Conservation (phyloP, 2,329 filamentous ascomycete species). For the Exserohilum rostratum region DNA sequence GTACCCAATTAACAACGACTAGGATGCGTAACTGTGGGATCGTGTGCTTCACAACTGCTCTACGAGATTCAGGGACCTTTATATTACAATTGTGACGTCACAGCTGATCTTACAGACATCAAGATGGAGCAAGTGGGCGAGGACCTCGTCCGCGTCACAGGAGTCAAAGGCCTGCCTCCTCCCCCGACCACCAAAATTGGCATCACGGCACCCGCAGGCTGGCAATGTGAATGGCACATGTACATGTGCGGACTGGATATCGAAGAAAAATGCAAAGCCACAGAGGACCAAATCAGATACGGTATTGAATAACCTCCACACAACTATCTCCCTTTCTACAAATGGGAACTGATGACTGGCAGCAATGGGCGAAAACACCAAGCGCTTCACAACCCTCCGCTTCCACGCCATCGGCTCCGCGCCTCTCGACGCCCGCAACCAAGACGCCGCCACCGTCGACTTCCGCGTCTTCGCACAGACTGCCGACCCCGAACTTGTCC, state of each 20-base stretch:
- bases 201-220: slow-evolving; percentile 29
- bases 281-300: slow-evolving; percentile 29
- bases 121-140: slow-evolving; percentile 50
- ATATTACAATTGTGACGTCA: slow-evolving; percentile 57
- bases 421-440: slow-evolving; percentile 35
- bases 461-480: slow-evolving; percentile 41
- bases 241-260: slow-evolving; percentile 38
- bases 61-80: slow-evolving; percentile 47
- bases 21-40: slow-evolving; percentile 52
- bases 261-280: slow-evolving; percentile 33
- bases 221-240: slow-evolving; percentile 40
- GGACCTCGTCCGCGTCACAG: slow-evolving; percentile 49
- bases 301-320: slow-evolving; percentile 1
- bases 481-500: slow-evolving; percentile 27
- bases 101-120: slow-evolving; percentile 30
- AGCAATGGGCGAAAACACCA: slow-evolving; percentile 34
- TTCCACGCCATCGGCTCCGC: slow-evolving; percentile 42
- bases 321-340: background rate
- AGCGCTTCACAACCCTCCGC: slow-evolving; percentile 25
- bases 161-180: slow-evolving; percentile 52
- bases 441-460: slow-evolving; percentile 47
- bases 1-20: background rate
- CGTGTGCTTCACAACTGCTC: slow-evolving; percentile 58
- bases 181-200: slow-evolving; percentile 57
- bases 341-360: background rate